phyloP scores from a whole-genome alignment of 345 rosid species.

The Hibiscus trionum region DNA sequence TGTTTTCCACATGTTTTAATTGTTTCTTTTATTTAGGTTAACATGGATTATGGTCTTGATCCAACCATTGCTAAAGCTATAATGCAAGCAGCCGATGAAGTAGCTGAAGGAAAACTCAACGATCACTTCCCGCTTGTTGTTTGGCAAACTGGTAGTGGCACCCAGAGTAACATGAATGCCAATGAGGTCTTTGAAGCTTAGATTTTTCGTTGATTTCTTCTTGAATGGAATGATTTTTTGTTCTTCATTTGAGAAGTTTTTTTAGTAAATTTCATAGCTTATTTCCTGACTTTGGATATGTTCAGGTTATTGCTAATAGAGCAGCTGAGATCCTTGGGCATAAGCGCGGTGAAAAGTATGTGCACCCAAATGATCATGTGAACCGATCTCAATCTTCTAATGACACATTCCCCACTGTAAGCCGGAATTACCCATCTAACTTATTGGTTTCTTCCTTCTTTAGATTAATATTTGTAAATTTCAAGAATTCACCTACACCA shows the following conservation, averaged over 20 bases:
- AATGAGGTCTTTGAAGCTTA: constrained; percentile 47
- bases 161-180: constrained; percentile 98
- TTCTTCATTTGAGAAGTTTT: neutral
- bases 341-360: constrained; percentile 74
- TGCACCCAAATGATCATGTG: constrained; percentile 97
- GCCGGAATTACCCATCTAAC: constrained; percentile 17
- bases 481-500: neutral
- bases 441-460: constrained; percentile 1
- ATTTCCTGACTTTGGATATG: neutral
- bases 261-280: neutral
- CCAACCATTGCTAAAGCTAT: constrained; percentile 75
- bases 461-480: neutral
- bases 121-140: constrained; percentile 90
- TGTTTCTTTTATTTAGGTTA: constrained; percentile 41
- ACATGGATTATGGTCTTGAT: constrained; percentile 89
- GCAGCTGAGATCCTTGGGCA: constrained; percentile 95
- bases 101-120: constrained; percentile 71
- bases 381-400: constrained; percentile 93
- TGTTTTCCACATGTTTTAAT: neutral
- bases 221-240: neutral
- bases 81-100: constrained; percentile 92
- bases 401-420: constrained; percentile 94
- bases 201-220: neutral
- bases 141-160: constrained; percentile 99
- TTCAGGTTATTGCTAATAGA: constrained; percentile 89